phyloP scores from a whole-genome alignment of 2,329 filamentous ascomycete genomes.

The Cytospora mali region DNA sequence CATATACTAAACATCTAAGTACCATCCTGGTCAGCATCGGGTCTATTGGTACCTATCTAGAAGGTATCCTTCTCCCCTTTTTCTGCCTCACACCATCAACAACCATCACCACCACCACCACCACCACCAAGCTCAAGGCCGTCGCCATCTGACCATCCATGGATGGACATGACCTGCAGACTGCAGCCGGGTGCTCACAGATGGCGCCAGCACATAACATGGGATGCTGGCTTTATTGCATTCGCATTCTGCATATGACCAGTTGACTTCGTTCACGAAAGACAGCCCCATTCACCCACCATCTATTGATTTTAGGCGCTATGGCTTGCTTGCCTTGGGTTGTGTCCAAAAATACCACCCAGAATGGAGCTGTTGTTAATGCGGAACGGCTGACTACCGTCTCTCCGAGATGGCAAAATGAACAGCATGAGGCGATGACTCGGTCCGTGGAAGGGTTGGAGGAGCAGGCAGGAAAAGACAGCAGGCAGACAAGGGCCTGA shows the following conservation, averaged over 20 bases:
- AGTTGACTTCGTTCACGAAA: not conserved
- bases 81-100: not conserved
- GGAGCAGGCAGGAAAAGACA: not conserved
- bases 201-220: not conserved
- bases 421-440: not conserved
- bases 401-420: not conserved
- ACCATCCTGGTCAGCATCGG: not conserved
- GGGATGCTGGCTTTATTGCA: too few species aligned
- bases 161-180: not conserved
- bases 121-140: not conserved
- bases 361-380: not conserved
- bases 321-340: not conserved
- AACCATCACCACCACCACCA: too few species aligned
- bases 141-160: not conserved
- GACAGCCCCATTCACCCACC: not conserved
- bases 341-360: not conserved
- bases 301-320: not conserved
- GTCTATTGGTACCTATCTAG: not conserved
- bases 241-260: not conserved
- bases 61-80: not conserved
- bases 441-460: not conserved
- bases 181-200: not conserved
- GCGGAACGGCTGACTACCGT: not conserved
- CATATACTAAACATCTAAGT: not conserved
- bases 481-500: not conserved